These are phyloP conservation scores for Reticulascus tulasneorum DNA, from an alignment of 2,329 filamentous ascomycete species.

Conservation along the genomic window DNA sequence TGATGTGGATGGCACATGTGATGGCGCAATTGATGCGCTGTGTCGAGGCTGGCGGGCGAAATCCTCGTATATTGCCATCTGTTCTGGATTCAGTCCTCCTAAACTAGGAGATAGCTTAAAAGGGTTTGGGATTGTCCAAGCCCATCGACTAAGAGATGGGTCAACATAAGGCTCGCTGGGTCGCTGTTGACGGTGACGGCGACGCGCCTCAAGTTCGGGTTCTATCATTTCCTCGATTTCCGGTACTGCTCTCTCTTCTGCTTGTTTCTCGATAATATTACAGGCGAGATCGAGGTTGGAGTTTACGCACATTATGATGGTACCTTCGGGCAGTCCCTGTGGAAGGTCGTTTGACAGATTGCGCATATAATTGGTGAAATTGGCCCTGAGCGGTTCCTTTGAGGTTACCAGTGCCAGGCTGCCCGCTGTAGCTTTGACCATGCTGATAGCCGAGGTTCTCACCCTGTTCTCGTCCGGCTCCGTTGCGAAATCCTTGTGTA, in stretches of 20 bases:
- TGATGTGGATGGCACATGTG: slow-evolving; percentile 54
- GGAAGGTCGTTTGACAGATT: slow-evolving; percentile 64
- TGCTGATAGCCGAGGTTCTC: slow-evolving; percentile 80
- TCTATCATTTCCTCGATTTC: slow-evolving; percentile 96
- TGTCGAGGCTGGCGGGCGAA: slow-evolving; percentile 82
- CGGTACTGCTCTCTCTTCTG: slow-evolving; percentile 85
- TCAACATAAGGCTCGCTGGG: slow-evolving; percentile 85
- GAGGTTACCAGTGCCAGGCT: slow-evolving; percentile 96
- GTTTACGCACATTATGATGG: slow-evolving; percentile 98
- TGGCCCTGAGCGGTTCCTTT: slow-evolving; percentile 92
- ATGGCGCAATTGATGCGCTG: slow-evolving; percentile 47
- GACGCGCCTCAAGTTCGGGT: slow-evolving; percentile 70
- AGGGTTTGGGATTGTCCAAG: slow-evolving; percentile 87
- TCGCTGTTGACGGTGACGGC: slow-evolving; percentile 68
- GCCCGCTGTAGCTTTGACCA: slow-evolving; percentile 92
- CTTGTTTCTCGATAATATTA: slow-evolving; percentile 89
- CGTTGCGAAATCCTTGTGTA: slow-evolving; percentile 93
- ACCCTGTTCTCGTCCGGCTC: slow-evolving; percentile 87
- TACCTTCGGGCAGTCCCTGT: slow-evolving; percentile 84
- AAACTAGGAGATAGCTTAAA: slow-evolving; percentile 74
- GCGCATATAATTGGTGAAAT: slow-evolving; percentile 95
- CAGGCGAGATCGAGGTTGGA: slow-evolving; percentile 94
- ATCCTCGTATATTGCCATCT: slow-evolving; percentile 94
- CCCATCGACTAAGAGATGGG: slow-evolving; percentile 79
- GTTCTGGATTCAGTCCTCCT: slow-evolving; percentile 78